Base-by-base conservation (phyloP, 768 basidiomycete species). In the Suillus americanus region DNA sequence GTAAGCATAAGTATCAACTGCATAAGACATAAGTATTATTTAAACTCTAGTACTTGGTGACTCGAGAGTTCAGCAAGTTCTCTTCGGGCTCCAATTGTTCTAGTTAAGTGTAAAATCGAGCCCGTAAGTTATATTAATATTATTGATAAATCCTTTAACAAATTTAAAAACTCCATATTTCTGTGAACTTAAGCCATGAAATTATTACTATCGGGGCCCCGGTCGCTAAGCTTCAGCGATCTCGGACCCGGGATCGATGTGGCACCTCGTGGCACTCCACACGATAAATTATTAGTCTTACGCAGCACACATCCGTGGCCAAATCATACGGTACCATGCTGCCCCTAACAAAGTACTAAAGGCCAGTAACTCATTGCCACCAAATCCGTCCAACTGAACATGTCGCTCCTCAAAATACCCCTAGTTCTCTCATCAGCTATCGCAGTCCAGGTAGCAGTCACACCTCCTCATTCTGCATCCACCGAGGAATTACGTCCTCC, bases 381-480 rank as follows among this genome's bases (percentile, higher is more conserved):
- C 4, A 53, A 30, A 4, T 30, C 18, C 5, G 1, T 33, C 18
- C 33, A 72, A 30, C 50, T 28, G 2, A 33, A 67, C 66, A 73
- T 73, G 69, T 70, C 76, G 28, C 67, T 80, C 33, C 54, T 80
- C 50, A 81, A 79, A 67, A 72, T 83, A 62, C 80, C 82, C 10
- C 80, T 78, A 66, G 73, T 82, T 56, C 63, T 82, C 30, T 70
- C 78, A 37, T 79, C 80, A 48, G 78, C 80, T 71, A 65, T 79
- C 45, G 79, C 77, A n/a, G 62, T 83, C 5, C 80, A 81, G 18
- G 71, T 77, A 25, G 76, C 81, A 23, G 70, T 77, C 12, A 84
- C 83, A 2, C 79, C 84, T 64, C 84, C 84, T 14, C 71, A 81
- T 55, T 81, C 82, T 13, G 77, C 81, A 5, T 60, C 68, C 13